Evolutionary conservation across 257 asterid species (phyloP).

Genomic region (Ilex asprella): DNA sequence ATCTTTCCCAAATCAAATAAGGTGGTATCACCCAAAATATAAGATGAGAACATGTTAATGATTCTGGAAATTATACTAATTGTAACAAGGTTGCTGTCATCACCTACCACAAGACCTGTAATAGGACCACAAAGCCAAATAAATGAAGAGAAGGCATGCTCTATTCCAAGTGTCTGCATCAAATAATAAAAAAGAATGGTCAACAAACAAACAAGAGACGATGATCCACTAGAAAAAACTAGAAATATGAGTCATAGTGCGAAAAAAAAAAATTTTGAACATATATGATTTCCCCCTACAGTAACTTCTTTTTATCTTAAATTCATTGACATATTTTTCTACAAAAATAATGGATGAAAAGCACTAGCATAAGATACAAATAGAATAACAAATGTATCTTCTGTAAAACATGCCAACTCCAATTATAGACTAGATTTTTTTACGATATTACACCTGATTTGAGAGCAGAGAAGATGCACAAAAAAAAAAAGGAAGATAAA

Average conservation of each 20-base stretch:
- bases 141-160: constrained; percentile 92
- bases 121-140: constrained; percentile 99
- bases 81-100: constrained; percentile 10
- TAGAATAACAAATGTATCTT: no score
- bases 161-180: constrained; percentile 96
- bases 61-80: constrained; percentile 3
- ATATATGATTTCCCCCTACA: no score
- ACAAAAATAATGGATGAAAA: no score
- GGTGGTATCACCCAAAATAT: no score
- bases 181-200: constrained; percentile 16
- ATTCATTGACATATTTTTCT: neutral
- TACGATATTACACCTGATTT: no score
- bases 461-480: no score
- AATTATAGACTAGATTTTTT: no score
- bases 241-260: neutral
- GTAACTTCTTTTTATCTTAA: no score
- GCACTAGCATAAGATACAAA: no score
- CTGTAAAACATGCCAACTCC: no score
- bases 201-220: constrained; percentile 9
- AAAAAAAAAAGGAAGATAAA: no score
- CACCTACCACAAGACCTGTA: constrained; percentile 95
- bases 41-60: neutral
- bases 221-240: constrained; percentile 5
- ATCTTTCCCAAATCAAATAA: no score
- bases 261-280: neutral